Conservation (phyloP, 441 rosid genomes). For the Corymbia citriodora region DNA sequence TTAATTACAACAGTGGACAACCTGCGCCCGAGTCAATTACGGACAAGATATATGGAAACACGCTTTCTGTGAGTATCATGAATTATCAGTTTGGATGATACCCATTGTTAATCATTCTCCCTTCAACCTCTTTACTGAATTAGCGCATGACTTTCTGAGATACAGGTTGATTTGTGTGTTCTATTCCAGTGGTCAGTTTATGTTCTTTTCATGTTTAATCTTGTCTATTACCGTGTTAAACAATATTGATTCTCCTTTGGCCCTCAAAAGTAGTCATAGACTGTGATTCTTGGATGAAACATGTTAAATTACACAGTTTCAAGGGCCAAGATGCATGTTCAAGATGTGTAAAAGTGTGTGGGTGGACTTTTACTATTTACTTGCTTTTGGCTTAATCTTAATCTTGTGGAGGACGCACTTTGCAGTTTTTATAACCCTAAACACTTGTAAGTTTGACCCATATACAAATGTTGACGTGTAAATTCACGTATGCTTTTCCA, state of each 20-base stretch:
- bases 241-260: neutral
- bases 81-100: neutral
- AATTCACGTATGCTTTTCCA: neutral
- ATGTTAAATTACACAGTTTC: neutral
- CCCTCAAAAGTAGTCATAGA: neutral
- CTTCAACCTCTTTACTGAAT: neutral
- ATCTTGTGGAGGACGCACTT: neutral
- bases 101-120: neutral
- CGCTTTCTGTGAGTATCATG: constrained; percentile 73
- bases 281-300: neutral
- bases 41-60: constrained; percentile 94
- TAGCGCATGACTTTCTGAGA: neutral
- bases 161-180: neutral
- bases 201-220: neutral
- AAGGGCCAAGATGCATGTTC: neutral
- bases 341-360: neutral
- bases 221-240: neutral
- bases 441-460: neutral
- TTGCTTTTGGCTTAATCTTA: neutral
- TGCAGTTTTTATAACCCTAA: neutral
- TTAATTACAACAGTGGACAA: constrained; percentile 94
- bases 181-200: neutral
- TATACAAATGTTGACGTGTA: neutral
- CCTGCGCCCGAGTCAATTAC: constrained; percentile 94
- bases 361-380: neutral